Base-by-base conservation (phyloP, 257 asterid species). In the Nicotiana knightiana region DNA sequence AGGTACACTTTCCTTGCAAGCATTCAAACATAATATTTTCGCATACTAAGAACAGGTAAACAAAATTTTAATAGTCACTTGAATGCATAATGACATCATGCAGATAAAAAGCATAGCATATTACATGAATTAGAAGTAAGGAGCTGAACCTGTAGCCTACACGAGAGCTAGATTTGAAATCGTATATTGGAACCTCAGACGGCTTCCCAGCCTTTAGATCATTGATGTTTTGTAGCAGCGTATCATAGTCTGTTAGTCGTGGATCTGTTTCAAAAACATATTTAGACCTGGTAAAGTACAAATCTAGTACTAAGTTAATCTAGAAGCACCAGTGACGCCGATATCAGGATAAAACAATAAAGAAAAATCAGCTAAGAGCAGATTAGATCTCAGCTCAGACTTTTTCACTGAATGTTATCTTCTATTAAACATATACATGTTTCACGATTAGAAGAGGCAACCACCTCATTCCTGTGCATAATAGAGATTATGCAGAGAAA, bases 151-250 rank as follows among this genome's bases (percentile, higher is more conserved):
- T 94, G 93, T 89, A 93, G 86, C 99, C 99, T 16, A 90, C 87
- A 76, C 98, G 98, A 18, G 98, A 91, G 85, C 99, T 96, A 89
- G 97, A 89, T 88, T 96, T 96, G 91, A 94, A 96, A 88, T 96
- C 99, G 84, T 96, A 96, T 85, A 96, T 84, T n/a, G 99, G 99
- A 86, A 94, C 91, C 68, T 91, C 95, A 84, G 83, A 93, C 58
- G 79, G 90, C 82, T 90, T 93, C 79, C 98, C 98, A 11, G 84
- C 91, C 90, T 88, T 94, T 79, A 96, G 89, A 83, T 94, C 99
- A n/a, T 91, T 89, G 83, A 96, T 91, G 85, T 96, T 96, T 85
- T 89, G 83, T 57, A 96, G 91, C 91, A 96, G 88, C 67, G 98
- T 94, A 17, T 96, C 96, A 70, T 96, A 96, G 91, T 96, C 99